These are phyloP conservation scores for Podospora comata DNA, from an alignment of 495 filamentous ascomycete genomes.

Conservation along the genomic window DNA sequence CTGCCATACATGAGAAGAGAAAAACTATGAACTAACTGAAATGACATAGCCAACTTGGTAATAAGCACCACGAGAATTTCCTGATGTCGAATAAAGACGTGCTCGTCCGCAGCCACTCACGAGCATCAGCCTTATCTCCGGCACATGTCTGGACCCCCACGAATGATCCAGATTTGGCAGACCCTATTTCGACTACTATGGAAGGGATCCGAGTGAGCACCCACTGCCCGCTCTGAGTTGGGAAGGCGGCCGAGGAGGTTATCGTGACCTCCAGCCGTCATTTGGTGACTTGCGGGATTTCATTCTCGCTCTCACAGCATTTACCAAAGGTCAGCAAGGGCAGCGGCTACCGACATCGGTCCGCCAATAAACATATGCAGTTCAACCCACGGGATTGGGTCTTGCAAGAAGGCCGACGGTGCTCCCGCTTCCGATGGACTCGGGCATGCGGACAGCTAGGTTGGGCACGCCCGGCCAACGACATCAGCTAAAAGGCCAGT, in stretches of 20 bases:
- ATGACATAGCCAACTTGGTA: neutral
- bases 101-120: neutral
- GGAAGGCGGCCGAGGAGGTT: neutral
- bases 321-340: neutral
- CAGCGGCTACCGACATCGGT: conserved; percentile 14
- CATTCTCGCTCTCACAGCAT: neutral
- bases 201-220: neutral
- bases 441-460: neutral
- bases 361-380: conserved; percentile 8
- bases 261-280: neutral
- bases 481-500: neutral
- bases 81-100: neutral
- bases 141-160: conserved; percentile 1
- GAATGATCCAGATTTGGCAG: neutral
- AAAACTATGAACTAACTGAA: neutral
- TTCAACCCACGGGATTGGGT: neutral
- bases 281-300: neutral
- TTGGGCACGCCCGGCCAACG: neutral
- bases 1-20: neutral
- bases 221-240: too few relatives aligned
- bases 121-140: neutral
- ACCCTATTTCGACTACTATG: neutral
- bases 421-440: conserved; percentile 7
- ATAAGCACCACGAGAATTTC: neutral
- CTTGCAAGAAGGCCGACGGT: conserved; percentile 2